phyloP scores from a whole-genome alignment of 306 rosid genomes.

The Vicia sativa region DNA sequence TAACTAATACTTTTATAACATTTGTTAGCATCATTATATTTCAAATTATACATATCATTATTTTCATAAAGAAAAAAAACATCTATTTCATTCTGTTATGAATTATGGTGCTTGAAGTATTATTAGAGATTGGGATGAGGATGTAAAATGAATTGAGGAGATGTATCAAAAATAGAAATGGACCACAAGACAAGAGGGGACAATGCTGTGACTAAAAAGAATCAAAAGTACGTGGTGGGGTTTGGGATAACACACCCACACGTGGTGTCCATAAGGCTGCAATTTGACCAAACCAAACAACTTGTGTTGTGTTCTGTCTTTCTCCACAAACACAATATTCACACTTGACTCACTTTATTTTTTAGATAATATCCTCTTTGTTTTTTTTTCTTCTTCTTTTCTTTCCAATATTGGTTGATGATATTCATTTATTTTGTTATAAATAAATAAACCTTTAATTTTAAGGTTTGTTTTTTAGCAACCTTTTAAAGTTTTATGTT shows the following conservation, averaged over 20 bases:
- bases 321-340: background rate
- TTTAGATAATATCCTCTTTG: background rate
- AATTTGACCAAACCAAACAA: slow-evolving; percentile 52
- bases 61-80: background rate
- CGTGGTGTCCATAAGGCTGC: slow-evolving; percentile 73
- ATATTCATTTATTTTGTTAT: background rate
- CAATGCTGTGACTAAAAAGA: slow-evolving; percentile 38
- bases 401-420: background rate
- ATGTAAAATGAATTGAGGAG: slow-evolving; percentile 19
- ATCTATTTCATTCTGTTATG: background rate
- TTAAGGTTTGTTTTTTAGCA: background rate
- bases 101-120: background rate
- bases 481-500: background rate
- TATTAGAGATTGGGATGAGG: background rate
- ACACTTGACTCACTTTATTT: background rate
- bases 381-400: too few species aligned
- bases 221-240: slow-evolving; percentile 54
- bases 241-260: slow-evolving; percentile 62
- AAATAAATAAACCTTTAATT: background rate
- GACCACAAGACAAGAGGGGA: slow-evolving; percentile 39
- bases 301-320: background rate
- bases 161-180: slow-evolving; percentile 33
- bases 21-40: too few species aligned
- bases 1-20: too few species aligned
- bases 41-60: too few species aligned